These are phyloP conservation scores for Sphaerostilbella broomeana DNA, from an alignment of 2,329 filamentous ascomycete species.

Conservation along the genomic window DNA sequence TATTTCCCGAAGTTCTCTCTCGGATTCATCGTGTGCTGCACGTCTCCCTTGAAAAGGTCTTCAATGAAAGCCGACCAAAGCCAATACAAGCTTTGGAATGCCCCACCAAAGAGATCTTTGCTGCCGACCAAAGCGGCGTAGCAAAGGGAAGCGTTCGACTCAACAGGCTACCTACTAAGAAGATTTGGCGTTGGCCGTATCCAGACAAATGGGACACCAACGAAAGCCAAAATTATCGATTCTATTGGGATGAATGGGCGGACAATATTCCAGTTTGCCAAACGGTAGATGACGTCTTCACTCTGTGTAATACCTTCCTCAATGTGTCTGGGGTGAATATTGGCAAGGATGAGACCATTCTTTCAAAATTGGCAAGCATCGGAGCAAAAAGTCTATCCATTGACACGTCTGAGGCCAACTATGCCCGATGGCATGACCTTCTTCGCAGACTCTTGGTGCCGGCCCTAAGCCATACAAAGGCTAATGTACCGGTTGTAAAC, in stretches of 20 bases:
- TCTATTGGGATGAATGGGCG: slow-evolving; percentile 96
- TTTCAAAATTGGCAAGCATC: slow-evolving; percentile 80
- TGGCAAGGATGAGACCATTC: slow-evolving; percentile 69
- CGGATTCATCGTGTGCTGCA: slow-evolving; percentile 79
- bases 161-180: slow-evolving; percentile 52
- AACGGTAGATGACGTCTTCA: slow-evolving; percentile 82
- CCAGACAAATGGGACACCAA: slow-evolving; percentile 70
- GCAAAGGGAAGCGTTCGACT: slow-evolving; percentile 64
- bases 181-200: slow-evolving; percentile 74
- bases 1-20: slow-evolving; percentile 72
- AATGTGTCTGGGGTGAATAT: slow-evolving; percentile 85
- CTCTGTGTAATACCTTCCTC: slow-evolving; percentile 74
- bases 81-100: slow-evolving; percentile 26
- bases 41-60: slow-evolving; percentile 72
- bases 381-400: slow-evolving; percentile 66
- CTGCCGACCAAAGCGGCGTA: slow-evolving; percentile 58
- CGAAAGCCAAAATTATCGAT: slow-evolving; percentile 75
- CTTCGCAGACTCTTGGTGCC: slow-evolving; percentile 81
- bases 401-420: slow-evolving; percentile 65
- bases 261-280: slow-evolving; percentile 92
- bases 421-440: slow-evolving; percentile 74
- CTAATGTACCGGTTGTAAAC: slow-evolving; percentile 77
- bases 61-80: slow-evolving; percentile 38
- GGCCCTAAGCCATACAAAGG: slow-evolving; percentile 75
- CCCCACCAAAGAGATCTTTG: slow-evolving; percentile 39